Percentiles rank a stretch among this genome's conserved stretches.
Evolutionary conservation across 768 basidiomycete genomes (phyloP).

Genomic region (Russula griseocarnosa): DNA sequence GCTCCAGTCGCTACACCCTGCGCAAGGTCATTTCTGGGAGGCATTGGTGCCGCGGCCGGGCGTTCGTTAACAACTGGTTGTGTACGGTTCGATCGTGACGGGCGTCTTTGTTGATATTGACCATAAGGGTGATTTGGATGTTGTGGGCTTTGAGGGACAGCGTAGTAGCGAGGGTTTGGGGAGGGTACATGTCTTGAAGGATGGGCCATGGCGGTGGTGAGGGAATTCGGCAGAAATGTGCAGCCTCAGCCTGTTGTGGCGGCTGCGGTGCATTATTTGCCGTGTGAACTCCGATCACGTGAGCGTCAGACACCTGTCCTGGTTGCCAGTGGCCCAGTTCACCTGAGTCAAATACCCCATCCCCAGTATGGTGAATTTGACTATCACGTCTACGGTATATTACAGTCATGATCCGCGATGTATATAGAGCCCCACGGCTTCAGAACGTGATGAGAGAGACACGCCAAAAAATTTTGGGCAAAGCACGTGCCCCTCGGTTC

Average conservation of each 20-base stretch:
- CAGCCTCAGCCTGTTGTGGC: background rate
- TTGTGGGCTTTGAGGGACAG: constrained; percentile 58
- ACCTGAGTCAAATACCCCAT: too few relatives aligned
- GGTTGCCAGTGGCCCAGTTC: background rate
- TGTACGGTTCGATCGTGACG: constrained; percentile 26
- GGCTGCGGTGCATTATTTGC: too few relatives aligned
- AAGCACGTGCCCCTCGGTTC: background rate
- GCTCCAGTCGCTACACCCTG: constrained; percentile 76
- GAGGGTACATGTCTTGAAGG: constrained; percentile 24
- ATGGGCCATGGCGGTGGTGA: constrained; percentile 23
- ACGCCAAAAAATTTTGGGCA: too few relatives aligned
- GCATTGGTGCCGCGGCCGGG: constrained; percentile 19
- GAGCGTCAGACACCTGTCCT: background rate
- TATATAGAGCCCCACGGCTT: background rate
- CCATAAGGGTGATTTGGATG: constrained; percentile 17
- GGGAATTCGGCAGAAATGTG: background rate
- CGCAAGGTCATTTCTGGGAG: constrained; percentile 51
- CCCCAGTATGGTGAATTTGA: background rate
- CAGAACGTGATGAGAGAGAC: background rate
- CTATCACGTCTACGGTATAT: background rate
- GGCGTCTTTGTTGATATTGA: constrained; percentile 14
- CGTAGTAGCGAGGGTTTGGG: constrained; percentile 49
- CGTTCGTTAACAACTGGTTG: constrained; percentile 22
- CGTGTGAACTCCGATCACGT: background rate
- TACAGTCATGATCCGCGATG: background rate